Evolutionary conservation across 805 yeast species (phyloP).

Genomic region (Wickerhamiella cacticola): DNA sequence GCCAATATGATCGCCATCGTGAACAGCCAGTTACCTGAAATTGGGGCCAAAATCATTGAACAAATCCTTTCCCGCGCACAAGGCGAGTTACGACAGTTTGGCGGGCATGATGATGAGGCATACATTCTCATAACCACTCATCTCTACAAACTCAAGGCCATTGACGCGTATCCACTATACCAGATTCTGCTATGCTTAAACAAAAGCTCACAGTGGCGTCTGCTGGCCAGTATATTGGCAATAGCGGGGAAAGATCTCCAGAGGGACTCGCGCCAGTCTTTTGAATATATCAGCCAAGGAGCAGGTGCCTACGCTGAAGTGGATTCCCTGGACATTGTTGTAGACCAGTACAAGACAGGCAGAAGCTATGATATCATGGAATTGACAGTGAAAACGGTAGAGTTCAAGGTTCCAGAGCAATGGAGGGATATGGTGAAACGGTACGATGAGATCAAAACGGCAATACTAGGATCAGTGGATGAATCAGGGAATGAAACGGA

Average conservation of each 20-base stretch:
- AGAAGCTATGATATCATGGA: neutral
- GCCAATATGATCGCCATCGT: conserved; percentile 42
- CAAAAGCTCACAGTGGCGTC: neutral
- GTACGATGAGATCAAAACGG: neutral
- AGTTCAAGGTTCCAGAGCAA: conserved; percentile 19
- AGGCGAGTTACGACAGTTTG: conserved; percentile 1
- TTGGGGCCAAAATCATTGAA: conserved; percentile 35
- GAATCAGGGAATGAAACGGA: no score
- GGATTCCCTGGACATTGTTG: conserved; percentile 32
- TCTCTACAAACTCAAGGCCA: neutral
- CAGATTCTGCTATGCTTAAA: conserved; percentile 4
- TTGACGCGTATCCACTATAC: neutral
- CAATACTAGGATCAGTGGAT: conserved; percentile 7
- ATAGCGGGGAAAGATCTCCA: neutral
- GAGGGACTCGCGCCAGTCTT: neutral
- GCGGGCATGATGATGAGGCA: conserved; percentile 31
- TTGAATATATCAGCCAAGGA: neutral
- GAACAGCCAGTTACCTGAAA: conserved; percentile 54
- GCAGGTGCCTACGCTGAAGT: neutral
- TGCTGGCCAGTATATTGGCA: neutral
- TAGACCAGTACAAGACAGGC: conserved; percentile 1
- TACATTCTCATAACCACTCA: conserved; percentile 30
- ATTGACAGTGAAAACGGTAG: neutral
- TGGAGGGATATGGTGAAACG: neutral
- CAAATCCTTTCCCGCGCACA: neutral